Percentiles rank a stretch among this genome's conserved stretches.
Conservation (phyloP, 169 alveolate genomes). For the Plasmodium malariae region DNA sequence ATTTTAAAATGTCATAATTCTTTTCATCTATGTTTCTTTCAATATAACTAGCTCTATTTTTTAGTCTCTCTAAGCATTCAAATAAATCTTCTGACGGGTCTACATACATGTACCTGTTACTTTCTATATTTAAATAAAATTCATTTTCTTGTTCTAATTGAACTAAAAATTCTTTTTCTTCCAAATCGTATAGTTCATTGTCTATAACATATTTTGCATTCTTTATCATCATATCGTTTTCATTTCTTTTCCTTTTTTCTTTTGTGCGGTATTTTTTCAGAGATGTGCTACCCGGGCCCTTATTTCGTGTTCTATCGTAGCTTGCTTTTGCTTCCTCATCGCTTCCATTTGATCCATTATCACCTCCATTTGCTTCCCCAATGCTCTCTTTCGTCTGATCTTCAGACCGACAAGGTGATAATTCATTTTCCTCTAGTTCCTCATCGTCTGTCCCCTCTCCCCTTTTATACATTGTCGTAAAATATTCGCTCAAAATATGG, state of each 20-base stretch:
- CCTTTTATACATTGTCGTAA: too few relatives aligned
- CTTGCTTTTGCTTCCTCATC: neutral
- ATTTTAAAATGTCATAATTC: conserved; percentile 36
- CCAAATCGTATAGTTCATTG: conserved; percentile 25
- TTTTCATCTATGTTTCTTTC: conserved; percentile 21
- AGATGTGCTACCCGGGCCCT: neutral
- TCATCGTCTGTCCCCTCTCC: too few relatives aligned
- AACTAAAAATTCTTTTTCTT: conserved; percentile 32
- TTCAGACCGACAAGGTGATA: too few relatives aligned
- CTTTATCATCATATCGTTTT: conserved; percentile 15
- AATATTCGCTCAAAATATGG: too few relatives aligned
- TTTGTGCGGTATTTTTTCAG: neutral
- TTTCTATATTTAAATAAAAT: conserved; percentile 32
- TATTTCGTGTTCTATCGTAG: neutral
- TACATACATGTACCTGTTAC: conserved; percentile 37
- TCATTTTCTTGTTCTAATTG: conserved; percentile 40
- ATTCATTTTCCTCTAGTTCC: too few relatives aligned
- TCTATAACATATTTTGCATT: conserved; percentile 37
- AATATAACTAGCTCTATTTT: conserved; percentile 27
- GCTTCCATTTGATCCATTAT: too few relatives aligned
- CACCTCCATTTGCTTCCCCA: too few relatives aligned
- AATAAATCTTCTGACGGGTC: conserved; percentile 64
- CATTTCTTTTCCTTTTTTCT: neutral
- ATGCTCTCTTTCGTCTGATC: too few relatives aligned
- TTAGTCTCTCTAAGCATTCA: conserved; percentile 56